Base-by-base conservation (phyloP, 2,329 filamentous ascomycete genomes). In the Diplodia corticola region DNA sequence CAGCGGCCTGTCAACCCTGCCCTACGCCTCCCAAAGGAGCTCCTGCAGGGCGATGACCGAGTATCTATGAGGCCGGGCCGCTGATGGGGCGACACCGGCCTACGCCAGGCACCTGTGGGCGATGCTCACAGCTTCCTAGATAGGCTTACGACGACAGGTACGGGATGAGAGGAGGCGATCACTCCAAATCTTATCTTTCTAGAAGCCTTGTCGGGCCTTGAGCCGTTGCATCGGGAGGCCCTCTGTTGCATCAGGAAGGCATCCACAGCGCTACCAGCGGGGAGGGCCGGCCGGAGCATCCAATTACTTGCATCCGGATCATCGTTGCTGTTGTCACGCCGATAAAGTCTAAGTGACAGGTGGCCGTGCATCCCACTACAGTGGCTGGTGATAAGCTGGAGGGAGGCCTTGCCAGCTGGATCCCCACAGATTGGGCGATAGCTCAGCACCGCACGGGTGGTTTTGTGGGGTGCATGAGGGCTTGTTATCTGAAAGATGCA, bases 91-190 rank as follows among this genome's bases (percentile, higher is more conserved):
- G 55, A 22, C 24, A 6, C 35, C 20, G 10, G n/a, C 22, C 22
- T 26, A 15, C 37, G 17, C 26, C 4, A 22, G 57, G 40, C 40
- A 33, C 37, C 57, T 61, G 40, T 35, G 26, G 57, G 55, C 48
- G 57, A 61, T 61, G 48, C 24, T 49, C 57, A 24, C 57, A 61
- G 57, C 57, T 61, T 61, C 57, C 57, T 61, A 61, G 57, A 61
- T 61, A 49, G 57, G 44, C 48, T 26, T 28, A 28, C 26, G 44
- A 49, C 20, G 26, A 61, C 26, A n/a, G 17, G 26, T 9, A 61
- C 9, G 57, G 57, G 28, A 54, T n/a, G 22, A 26, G 10, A 22
- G 17, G 28, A 22, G 35, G 20, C 37, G n/a, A 33, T 35, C 26
- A n/a, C 35, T 20, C 37, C 57, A 24, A 61, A 44, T 49, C 57